A percentile compares a stretch with the other conserved stretches of the same genome.
phyloP scores from a whole-genome alignment of 176 grass and related monocot species.

The Secale cereale region DNA sequence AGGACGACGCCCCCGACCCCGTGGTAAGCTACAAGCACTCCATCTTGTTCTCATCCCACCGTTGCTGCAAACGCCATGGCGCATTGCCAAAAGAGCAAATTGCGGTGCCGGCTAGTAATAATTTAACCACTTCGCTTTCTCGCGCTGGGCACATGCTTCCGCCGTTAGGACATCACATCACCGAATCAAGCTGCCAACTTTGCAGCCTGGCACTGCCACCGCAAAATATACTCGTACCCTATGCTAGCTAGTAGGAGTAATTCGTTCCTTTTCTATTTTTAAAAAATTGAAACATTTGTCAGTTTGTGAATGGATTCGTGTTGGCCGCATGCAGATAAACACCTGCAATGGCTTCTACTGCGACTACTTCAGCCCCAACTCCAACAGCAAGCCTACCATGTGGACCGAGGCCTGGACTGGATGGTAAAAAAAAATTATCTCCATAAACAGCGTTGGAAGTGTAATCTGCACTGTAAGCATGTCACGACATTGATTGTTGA shows the following conservation, averaged over 20 bases:
- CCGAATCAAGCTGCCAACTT: constrained; percentile 19
- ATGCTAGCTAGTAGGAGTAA: background rate
- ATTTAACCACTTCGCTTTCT: background rate
- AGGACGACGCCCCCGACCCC: constrained; percentile 96
- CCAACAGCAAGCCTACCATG: constrained; percentile 72
- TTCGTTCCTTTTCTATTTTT: background rate
- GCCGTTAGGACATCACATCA: constrained; percentile 49
- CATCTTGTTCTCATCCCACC: background rate
- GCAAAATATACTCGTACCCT: background rate
- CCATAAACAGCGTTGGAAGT: background rate
- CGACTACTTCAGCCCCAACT: constrained; percentile 79
- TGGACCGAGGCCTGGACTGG: constrained; percentile 96
- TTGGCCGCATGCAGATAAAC: constrained; percentile 56
- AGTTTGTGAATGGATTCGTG: background rate
- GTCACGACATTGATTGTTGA: background rate
- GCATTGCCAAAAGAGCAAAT: background rate
- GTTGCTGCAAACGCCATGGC: background rate
- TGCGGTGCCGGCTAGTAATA: background rate
- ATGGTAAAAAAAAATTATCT: constrained; percentile 39
- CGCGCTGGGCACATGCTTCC: background rate
- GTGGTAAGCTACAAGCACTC: too few species aligned
- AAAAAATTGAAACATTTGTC: background rate
- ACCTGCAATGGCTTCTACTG: constrained; percentile 98
- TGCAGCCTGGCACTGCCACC: background rate
- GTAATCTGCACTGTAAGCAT: too few species aligned